phyloP scores from a whole-genome alignment of 1,284 basidiomycete species.

The Tilletia indica region DNA sequence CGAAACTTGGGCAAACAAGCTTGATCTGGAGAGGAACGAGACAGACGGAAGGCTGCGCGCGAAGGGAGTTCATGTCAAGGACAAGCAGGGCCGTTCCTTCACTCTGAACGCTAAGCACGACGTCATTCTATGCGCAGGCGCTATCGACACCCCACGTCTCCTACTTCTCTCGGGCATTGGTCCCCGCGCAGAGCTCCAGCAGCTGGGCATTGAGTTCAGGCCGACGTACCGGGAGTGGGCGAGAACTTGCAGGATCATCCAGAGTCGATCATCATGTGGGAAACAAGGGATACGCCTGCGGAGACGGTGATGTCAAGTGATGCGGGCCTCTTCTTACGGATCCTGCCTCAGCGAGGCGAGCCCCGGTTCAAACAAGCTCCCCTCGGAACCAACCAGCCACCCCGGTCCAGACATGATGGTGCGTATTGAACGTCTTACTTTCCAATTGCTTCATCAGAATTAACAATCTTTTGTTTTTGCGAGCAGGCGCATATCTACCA shows the following conservation, averaged over 20 bases:
- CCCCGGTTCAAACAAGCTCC: constrained; percentile 26
- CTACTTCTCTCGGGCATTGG: constrained; percentile 64
- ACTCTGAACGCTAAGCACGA: constrained; percentile 46
- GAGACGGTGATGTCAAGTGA: constrained; percentile 57
- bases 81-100: constrained; percentile 32
- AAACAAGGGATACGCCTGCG: constrained; percentile 50
- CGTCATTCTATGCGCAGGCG: constrained; percentile 54
- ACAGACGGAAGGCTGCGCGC: neutral
- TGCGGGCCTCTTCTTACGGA: constrained; percentile 54
- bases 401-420: constrained; percentile 56
- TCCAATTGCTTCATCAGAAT: constrained; percentile 16
- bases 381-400: constrained; percentile 26
- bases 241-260: constrained; percentile 63
- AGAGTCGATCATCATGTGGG: constrained; percentile 55
- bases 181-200: constrained; percentile 57
- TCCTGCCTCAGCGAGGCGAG: constrained; percentile 40
- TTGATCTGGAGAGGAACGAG: constrained; percentile 39
- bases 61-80: constrained; percentile 16
- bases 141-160: constrained; percentile 61
- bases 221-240: constrained; percentile 62
- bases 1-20: constrained; percentile 53
- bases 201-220: constrained; percentile 57
- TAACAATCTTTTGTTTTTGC: neutral
- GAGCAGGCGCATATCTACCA: constrained; percentile 34
- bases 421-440: constrained; percentile 2